Base-by-base conservation (phyloP, 2,329 filamentous ascomycete species). In the Dactylellina leptospora region DNA sequence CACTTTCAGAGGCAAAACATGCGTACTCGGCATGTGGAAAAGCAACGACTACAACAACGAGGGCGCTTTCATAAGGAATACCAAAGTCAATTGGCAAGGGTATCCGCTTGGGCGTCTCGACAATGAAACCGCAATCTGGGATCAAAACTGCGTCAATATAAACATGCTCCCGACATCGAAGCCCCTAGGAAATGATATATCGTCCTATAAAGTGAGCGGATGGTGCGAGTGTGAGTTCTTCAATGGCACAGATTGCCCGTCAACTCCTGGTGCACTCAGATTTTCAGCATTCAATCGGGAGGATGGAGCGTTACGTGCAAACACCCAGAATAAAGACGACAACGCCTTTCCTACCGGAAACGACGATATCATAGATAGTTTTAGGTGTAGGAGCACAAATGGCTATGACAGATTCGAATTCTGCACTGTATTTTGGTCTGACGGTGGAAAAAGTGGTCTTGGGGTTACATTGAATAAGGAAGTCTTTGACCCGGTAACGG, bases 181-280 rank as follows among this genome's bases (percentile, higher is more conserved):
- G 13, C 13, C 36, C 2, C 36, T n/a, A n/a, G n/a, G 10, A 16
- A 42, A 51, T 10, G n/a, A n/a, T n/a, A n/a, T 63, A 5, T 54
- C 59, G 13, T 47, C 38, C 16, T 63, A 54, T 20, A 30, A 16
- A 10, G 48, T 63, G 2, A 38, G 38, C 5, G 59, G 59, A 2
- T 55, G 42, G n/a, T 53, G 50, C n/a, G 28, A 53, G 11, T 53
- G 50, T 18, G 40, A 48, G 10, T 64, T 64, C 25, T 64, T 16
- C 47, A 27, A 51, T 3, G 16, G 27, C 16, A 9, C 30, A 10
- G 47, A 36, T 36, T 51, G 47, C 28, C n/a, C 23, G n/a, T n/a
- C n/a, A n/a, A n/a, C n/a, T n/a, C n/a, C n/a, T 4, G 11, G 16
- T 8, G 40, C 10, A 48, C 25, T 11, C 10, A 20, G 45, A n/a